Evolutionary conservation across 169 alveolate genomes (phyloP).

Genomic region (Eimeria falciformis): DNA sequence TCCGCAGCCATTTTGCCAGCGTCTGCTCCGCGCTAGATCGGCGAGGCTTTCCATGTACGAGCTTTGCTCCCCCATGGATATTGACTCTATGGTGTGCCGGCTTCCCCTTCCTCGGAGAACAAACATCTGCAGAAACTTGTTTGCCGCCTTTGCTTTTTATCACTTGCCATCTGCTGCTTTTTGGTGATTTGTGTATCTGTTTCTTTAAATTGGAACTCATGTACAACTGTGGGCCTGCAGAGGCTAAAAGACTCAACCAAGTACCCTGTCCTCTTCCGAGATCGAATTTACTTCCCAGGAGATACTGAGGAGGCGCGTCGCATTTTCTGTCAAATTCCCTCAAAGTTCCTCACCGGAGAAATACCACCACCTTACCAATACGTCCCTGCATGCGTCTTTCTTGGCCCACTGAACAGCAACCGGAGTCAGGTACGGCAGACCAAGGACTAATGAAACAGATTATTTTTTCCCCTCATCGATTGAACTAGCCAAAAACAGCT

Average conservation of each 20-base stretch:
- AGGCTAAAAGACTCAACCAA: constrained; percentile 40
- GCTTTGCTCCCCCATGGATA: constrained; percentile 52
- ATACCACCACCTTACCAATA: constrained; percentile 28
- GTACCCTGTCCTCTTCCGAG: constrained; percentile 66
- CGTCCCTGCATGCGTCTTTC: constrained; percentile 49
- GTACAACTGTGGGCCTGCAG: not conserved
- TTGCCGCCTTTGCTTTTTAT: no score
- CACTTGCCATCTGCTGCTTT: not conserved
- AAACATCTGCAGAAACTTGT: not conserved
- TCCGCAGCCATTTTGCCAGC: constrained; percentile 37
- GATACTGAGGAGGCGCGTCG: constrained; percentile 47
- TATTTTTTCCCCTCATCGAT: no score
- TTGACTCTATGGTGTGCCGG: constrained; percentile 57
- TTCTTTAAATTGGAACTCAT: no score
- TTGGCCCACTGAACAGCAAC: constrained; percentile 65
- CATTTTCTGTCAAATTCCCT: constrained; percentile 40
- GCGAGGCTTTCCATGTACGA: constrained; percentile 66
- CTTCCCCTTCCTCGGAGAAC: not conserved
- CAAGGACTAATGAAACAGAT: not conserved
- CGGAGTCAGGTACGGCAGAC: constrained; percentile 35
- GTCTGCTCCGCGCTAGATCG: constrained; percentile 54
- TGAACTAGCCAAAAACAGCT: no score
- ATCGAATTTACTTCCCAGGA: constrained; percentile 54
- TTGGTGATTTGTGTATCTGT: not conserved
- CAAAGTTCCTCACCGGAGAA: constrained; percentile 45